Evolutionary conservation across 2,329 filamentous ascomycete species (phyloP).

Genomic region (Fonsecaea erecta): DNA sequence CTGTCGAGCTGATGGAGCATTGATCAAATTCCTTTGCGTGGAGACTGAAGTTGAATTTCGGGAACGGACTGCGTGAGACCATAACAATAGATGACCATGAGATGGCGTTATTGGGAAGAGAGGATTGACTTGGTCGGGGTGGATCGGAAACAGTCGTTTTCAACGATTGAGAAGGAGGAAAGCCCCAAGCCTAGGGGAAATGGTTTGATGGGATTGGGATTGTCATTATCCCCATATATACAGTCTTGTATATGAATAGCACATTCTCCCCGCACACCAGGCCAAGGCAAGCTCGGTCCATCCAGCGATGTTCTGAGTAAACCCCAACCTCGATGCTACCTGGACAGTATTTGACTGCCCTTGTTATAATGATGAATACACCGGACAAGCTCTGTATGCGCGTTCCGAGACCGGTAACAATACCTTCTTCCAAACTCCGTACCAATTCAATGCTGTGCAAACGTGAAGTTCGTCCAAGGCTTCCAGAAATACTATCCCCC

Average conservation of each 20-base stretch:
- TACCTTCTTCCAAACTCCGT: not conserved
- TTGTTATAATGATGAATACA: not conserved
- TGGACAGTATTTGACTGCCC: not conserved
- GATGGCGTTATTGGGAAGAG: not conserved
- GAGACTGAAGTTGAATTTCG: not conserved
- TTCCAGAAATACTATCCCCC: not conserved
- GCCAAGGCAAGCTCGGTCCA: not conserved
- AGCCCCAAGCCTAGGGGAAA: not conserved
- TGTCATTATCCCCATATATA: not conserved
- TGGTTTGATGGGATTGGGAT: not conserved
- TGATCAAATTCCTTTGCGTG: constrained; percentile 1
- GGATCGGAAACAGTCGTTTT: not conserved
- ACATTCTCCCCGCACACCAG: not conserved
- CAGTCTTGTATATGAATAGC: not conserved
- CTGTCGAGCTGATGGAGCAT: constrained; percentile 60
- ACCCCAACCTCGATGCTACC: not conserved
- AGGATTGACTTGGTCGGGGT: not conserved
- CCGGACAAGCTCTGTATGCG: not conserved
- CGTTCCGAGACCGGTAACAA: not conserved
- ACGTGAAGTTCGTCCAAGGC: not conserved
- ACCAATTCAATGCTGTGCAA: constrained; percentile 13
- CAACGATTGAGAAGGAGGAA: not conserved
- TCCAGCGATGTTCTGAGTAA: not conserved
- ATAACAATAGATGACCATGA: not conserved
- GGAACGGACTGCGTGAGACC: not conserved